phyloP scores from a whole-genome alignment of 176 grass and related monocot genomes.

The Triticum monococcum region DNA sequence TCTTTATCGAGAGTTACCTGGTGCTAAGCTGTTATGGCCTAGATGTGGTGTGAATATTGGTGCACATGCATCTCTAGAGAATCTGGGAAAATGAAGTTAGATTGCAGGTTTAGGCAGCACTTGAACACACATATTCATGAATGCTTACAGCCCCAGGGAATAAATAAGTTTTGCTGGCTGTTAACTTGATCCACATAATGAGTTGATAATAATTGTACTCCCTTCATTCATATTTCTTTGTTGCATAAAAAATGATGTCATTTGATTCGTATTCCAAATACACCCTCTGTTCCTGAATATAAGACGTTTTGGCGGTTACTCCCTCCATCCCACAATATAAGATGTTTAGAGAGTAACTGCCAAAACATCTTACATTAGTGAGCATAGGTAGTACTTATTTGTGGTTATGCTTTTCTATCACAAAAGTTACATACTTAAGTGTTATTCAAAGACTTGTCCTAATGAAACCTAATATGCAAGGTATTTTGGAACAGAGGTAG shows the following conservation, averaged over 20 bases:
- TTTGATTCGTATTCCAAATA: too few species aligned
- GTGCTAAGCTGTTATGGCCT: background rate
- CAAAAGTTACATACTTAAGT: background rate
- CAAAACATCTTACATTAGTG: too few species aligned
- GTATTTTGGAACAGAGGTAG: background rate
- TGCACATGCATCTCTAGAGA: background rate
- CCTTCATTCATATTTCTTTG: background rate
- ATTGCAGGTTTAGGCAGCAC: background rate
- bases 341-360: too few species aligned
- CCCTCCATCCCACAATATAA: too few species aligned
- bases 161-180: background rate
- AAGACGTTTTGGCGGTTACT: too few species aligned
- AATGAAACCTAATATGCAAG: background rate
- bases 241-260: too few species aligned
- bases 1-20: background rate
- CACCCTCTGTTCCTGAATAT: too few species aligned
- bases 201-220: background rate
- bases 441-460: background rate
- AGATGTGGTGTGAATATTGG: constrained; percentile 12
- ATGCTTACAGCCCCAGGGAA: background rate
- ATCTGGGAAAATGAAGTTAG: background rate
- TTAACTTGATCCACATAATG: background rate
- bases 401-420: too few species aligned
- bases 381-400: too few species aligned
- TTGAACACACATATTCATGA: background rate